Evolutionary conservation across 495 filamentous ascomycete species (phyloP), one percentile per base, ranked within the genome.

Genomic region (Aspergillus nanangensis): DNA sequence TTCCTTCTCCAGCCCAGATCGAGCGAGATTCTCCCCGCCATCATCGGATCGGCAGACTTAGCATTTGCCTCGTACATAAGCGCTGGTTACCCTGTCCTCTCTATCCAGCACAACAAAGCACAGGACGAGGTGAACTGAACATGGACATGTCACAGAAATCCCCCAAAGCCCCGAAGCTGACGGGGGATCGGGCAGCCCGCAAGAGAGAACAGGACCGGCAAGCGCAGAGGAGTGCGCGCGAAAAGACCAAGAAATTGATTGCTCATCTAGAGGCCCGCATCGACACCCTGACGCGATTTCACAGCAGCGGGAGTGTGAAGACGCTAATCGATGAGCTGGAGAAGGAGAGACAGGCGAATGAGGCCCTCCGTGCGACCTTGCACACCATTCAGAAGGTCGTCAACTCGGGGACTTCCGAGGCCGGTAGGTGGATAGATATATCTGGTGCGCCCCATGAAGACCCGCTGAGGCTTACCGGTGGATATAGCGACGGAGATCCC

Each of bases 151-250:
- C 37, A 13, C 38, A 44, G 22, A 52, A 52, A 24, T 9, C 39
- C 1, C 43, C 24, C n/a, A 52, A 47, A 35, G 20, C 38, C 3
- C 45, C 36, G 9, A 42, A 52, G 29, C 29, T 45, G n/a, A 47
- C 43, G 31, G 38, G 38, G 13, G 48, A 51, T 45, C 48, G 48
- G 9, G 48, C 41, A 13, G 49, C 49, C 23, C 27, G 49, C 22
- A 52, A 52, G 38, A 43, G 49, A 19, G 49, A 52, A 27, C 49
- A 52, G 19, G 49, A 52, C 29, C 43, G 49, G 20, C 43, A 52
- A 38, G 49, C 49, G 17, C 49, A 52, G 24, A 36, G 49, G 21
- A 52, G 49, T 33, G 49, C 49, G 15, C 44, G 49, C 3, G 49
- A 52, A 24, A 52, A 52, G 38, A 52, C 43, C 1, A 47, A 46